A percentile compares a stretch with the other conserved stretches of the same genome.
phyloP scores from a whole-genome alignment of 202 grass and related monocot genomes.

The Eragrostis tef region DNA sequence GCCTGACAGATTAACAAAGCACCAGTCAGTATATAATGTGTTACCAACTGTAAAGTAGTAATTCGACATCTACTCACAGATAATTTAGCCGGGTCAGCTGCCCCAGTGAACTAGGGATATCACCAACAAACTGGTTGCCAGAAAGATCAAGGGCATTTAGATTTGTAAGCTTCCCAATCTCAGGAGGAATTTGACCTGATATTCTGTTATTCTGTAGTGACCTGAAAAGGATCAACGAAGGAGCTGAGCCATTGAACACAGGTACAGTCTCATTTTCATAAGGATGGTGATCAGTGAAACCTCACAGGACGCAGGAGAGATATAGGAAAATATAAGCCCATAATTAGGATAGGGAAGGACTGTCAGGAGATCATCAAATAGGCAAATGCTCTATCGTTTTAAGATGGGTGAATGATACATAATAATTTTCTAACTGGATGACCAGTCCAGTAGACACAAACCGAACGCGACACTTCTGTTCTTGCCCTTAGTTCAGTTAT shows the following conservation, averaged over 20 bases:
- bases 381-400: background rate
- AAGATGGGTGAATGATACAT: background rate
- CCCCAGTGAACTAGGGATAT: conserved; percentile 87
- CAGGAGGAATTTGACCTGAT: conserved; percentile 79
- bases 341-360: conserved; percentile 34
- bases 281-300: background rate
- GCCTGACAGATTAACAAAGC: conserved; percentile 61
- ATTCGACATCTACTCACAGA: conserved; percentile 63
- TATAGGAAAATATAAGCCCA: background rate
- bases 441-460: background rate
- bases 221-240: conserved; percentile 47
- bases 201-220: conserved; percentile 95
- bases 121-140: conserved; percentile 77
- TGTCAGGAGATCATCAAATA: background rate
- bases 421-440: background rate
- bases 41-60: conserved; percentile 21
- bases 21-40: conserved; percentile 39
- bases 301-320: background rate
- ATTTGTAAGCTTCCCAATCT: conserved; percentile 81
- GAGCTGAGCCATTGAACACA: conserved; percentile 17
- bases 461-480: background rate
- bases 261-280: background rate
- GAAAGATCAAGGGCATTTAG: conserved; percentile 91
- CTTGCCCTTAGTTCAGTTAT: background rate
- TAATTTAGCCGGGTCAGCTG: conserved; percentile 80